Base-by-base conservation (phyloP, 1,139 yeast genomes). In the Yamadazyma sp. region DNA sequence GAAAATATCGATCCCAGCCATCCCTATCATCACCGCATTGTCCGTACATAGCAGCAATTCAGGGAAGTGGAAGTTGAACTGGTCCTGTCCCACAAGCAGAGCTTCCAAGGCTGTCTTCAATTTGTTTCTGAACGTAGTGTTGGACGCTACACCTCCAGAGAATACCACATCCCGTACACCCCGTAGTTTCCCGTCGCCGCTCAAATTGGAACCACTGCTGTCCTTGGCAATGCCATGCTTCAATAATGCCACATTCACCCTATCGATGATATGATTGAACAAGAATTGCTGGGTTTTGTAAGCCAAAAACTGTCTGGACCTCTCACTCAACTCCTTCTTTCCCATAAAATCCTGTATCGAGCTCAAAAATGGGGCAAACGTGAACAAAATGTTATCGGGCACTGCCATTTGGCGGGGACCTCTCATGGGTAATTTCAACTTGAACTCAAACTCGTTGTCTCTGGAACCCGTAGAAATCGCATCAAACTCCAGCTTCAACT, bases 21-120 rank as follows among this genome's bases (percentile, higher is more conserved):
- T 87, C 0, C 97, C 98, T 40, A 92, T 92, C 99, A 92, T 92
- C 2, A 89, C 77, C 0, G 98, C 96, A 61, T 92, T 94, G 56
- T 92, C 98, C 0, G 97, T 88, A 56, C 98, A 94, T 47, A 91
- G 67, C 5, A 73, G 64, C 6, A 81, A 68, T 22, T 77, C 81
- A 0, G 97, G 96, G 51, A 83, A 89, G 51, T 78, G 79, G 45
- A 79, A 61, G 14, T 38, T 42, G 24, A 63, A 41, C 9, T 20
- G 9, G 9, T 25, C 37, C 3, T 25, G 33, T 18, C 28, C 35
- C 17, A 40, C 17, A 23, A 38, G 24, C 10, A 33, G 33, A 3
- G 37, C n/a, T 7, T 47, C 47, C 38, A 83, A 54, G 16, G 69
- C 65, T 0, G 54, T 49, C 32, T 56, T 54, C 8, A 88, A 64